phyloP scores from a whole-genome alignment of 345 rosid species.

The Tarenaya hassleriana region DNA sequence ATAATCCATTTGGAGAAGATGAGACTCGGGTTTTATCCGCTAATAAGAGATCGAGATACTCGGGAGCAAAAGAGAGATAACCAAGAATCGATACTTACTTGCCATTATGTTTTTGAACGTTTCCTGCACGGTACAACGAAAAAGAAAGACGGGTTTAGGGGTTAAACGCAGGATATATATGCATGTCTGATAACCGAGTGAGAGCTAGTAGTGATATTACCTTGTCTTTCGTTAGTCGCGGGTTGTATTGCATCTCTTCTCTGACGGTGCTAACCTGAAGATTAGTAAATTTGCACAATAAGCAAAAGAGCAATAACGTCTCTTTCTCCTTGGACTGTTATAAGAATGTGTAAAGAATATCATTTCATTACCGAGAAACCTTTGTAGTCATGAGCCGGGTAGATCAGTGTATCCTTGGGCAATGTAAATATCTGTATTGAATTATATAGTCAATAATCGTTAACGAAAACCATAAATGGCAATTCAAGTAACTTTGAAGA shows the following conservation, averaged over 20 bases:
- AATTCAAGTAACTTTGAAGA: background rate
- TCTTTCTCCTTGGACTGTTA: background rate
- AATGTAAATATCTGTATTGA: constrained; percentile 64
- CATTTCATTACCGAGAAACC: constrained; percentile 59
- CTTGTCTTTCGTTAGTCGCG: constrained; percentile 80
- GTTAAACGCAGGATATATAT: background rate
- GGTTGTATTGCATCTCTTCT: constrained; percentile 76
- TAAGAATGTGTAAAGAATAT: background rate
- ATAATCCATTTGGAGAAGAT: background rate
- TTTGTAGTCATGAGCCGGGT: constrained; percentile 93
- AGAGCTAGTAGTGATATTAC: constrained; percentile 20
- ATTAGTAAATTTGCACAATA: constrained; percentile 7
- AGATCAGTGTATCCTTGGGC: constrained; percentile 77
- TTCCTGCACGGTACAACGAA: constrained; percentile 39
- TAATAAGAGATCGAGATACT: background rate
- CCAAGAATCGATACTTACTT: constrained; percentile 69
- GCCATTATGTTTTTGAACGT: constrained; percentile 74
- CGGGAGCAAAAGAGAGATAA: background rate
- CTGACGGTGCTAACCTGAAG: constrained; percentile 85
- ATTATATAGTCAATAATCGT: constrained; percentile 6
- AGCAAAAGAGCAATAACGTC: constrained; percentile 15
- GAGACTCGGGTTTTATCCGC: background rate
- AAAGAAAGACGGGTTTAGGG: background rate
- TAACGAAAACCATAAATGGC: background rate
- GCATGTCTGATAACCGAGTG: no score